Conservation (phyloP, 2,329 filamentous ascomycete species). For the Camptophora hylomeconis region DNA sequence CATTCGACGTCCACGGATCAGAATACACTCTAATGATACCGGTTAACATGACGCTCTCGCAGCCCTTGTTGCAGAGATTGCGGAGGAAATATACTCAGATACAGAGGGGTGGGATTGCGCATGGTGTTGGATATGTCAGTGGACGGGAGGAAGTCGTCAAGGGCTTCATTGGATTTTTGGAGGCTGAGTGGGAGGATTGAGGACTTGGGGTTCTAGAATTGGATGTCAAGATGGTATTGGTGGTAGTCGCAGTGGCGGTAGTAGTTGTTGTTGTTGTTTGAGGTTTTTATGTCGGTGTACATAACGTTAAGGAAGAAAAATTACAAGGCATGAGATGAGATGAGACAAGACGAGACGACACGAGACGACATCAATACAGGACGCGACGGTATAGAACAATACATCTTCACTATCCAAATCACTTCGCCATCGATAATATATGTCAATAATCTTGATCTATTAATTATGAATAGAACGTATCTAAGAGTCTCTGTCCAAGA, state of each 20-base stretch:
- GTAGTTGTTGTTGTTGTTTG: background rate
- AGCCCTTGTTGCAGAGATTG: constrained; percentile 31
- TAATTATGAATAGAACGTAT: no score
- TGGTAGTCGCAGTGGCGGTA: no score
- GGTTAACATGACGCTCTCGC: constrained; percentile 19
- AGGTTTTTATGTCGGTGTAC: no score
- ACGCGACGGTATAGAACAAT: no score
- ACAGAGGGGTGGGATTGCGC: constrained; percentile 24
- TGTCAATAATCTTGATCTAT: no score
- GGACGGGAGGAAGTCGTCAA: constrained; percentile 25
- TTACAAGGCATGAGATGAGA: no score
- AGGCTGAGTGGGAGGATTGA: constrained; percentile 24
- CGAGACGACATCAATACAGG: no score
- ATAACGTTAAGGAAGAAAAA: no score
- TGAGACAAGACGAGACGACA: no score
- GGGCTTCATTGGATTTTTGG: constrained; percentile 34
- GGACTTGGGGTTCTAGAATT: background rate
- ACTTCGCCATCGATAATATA: no score
- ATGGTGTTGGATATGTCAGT: constrained; percentile 23
- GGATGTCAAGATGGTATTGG: background rate
- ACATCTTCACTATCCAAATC: no score
- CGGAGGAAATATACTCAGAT: constrained; percentile 34
- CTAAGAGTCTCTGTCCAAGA: no score
- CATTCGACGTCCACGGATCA: constrained; percentile 3
- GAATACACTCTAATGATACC: constrained; percentile 9